A percentile compares a stretch with the other conserved stretches of the same genome.
phyloP scores from a whole-genome alignment of 1,139 yeast species.

The Neolecta irregularis region DNA sequence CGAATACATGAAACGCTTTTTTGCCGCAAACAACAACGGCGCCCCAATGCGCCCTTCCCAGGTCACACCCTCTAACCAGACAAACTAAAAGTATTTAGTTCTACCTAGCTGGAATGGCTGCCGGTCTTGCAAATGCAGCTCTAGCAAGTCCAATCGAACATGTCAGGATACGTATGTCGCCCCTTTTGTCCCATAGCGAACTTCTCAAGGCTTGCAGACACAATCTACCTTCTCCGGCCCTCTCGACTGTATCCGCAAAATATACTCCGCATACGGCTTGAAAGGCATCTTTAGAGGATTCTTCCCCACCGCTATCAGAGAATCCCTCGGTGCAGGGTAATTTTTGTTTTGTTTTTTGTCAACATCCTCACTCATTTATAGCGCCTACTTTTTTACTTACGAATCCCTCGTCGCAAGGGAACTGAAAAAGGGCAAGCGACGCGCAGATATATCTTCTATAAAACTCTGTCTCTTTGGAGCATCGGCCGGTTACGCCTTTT shows the following conservation, averaged over 20 bases:
- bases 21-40: slow-evolving; percentile 29
- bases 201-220: slow-evolving; percentile 12
- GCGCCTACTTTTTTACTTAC: slow-evolving; percentile 55
- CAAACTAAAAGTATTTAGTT: slow-evolving; percentile 41
- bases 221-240: slow-evolving; percentile 56
- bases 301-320: slow-evolving; percentile 74
- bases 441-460: slow-evolving; percentile 44
- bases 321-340: slow-evolving; percentile 62
- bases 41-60: slow-evolving; percentile 33
- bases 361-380: not conserved
- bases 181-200: not conserved
- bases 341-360: not conserved
- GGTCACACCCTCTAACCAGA: slow-evolving; percentile 45
- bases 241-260: slow-evolving; percentile 52
- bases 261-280: slow-evolving; percentile 38
- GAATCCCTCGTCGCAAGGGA: slow-evolving; percentile 42
- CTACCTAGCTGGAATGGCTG: slow-evolving; percentile 57
- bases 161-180: slow-evolving; percentile 46
- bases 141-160: slow-evolving; percentile 66
- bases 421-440: slow-evolving; percentile 25
- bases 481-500: slow-evolving; percentile 53
- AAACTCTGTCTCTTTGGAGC: slow-evolving; percentile 52
- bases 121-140: slow-evolving; percentile 64
- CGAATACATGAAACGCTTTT: slow-evolving; percentile 78
- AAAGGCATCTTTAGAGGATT: slow-evolving; percentile 74